Evolutionary conservation across 805 yeast genomes (phyloP).

Genomic region (Kluyveromyces dobzhanskii): DNA sequence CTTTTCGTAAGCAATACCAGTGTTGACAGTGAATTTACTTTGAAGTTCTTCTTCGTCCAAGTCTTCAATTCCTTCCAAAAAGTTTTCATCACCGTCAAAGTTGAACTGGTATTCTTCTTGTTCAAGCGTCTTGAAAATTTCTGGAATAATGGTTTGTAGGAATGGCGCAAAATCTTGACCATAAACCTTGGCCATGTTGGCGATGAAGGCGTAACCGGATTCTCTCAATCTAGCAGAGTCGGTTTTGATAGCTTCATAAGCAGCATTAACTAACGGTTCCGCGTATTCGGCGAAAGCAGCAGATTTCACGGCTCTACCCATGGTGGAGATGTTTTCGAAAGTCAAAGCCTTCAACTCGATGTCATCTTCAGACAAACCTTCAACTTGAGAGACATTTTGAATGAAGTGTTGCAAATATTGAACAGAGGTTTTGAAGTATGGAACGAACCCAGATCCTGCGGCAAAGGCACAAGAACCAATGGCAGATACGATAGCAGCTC

Average conservation of each 20-base stretch:
- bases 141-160: constrained; percentile 75
- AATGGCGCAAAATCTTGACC: constrained; percentile 84
- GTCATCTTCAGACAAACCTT: constrained; percentile 80
- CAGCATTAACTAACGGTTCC: constrained; percentile 80
- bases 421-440: constrained; percentile 78
- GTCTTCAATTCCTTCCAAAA: constrained; percentile 35
- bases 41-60: constrained; percentile 55
- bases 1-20: constrained; percentile 92
- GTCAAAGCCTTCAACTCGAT: constrained; percentile 87
- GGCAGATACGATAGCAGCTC: constrained; percentile 81
- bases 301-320: constrained; percentile 95
- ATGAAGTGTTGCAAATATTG: constrained; percentile 76
- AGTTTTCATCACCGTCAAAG: constrained; percentile 45
- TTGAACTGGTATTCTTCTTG: constrained; percentile 78
- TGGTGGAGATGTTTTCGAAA: constrained; percentile 85
- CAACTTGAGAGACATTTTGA: constrained; percentile 54
- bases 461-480: constrained; percentile 97
- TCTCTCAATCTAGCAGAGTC: constrained; percentile 85
- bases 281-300: constrained; percentile 81
- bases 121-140: constrained; percentile 70
- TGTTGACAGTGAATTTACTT: constrained; percentile 76
- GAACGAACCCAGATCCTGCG: constrained; percentile 78
- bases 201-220: constrained; percentile 86
- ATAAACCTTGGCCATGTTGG: constrained; percentile 91
- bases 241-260: constrained; percentile 68